Evolutionary conservation across 306 rosid genomes (phyloP), one percentile per base, ranked within the genome.

Genomic region (Gynostemma pentaphyllum): DNA sequence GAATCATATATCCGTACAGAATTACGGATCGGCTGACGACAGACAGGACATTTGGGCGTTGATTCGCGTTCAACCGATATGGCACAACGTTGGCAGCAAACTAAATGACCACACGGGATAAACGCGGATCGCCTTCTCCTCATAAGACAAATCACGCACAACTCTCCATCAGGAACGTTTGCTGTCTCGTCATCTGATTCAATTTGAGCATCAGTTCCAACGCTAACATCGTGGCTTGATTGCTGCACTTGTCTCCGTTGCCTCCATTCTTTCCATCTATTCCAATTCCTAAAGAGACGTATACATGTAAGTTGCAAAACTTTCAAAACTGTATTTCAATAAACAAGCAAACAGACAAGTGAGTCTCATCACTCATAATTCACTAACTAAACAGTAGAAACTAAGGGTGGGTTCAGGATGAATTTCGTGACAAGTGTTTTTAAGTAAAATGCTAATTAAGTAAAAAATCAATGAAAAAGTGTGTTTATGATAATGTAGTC

Each of bases 111-210:
- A 24, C 95, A 92, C 0, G 96, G 98, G 62, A 88, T 71, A 67
- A 92, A 92, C 9, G 83, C 94, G 15, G 90, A 86, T 42, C 94
- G 83, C 76, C 86, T 88, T 80, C 95, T 92, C 69, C 96, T 84
- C 80, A 65, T 82, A 68, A 88, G 73, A 69, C 96, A 92, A 71
- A 92, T 81, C 46, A 82, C 90, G 21, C 98, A 92, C 74, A 92
- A 68, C 70, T 80, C 80, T 59, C 92, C 95, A 9, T 84, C 95
- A 16, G 90, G 81, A 67, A 92, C 77, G 29, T 82, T 81, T 52
- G 71, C 85, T 12, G 36, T 66, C 61, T 84, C 95, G 36, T 82
- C 94, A 40, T 91, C 85, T 11, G 67, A 27, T 22, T 42, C 52
- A 62, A 29, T 40, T 52, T 63, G 80, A 70, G 70, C 55, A 19